Evolutionary conservation across 1,284 basidiomycete genomes (phyloP).

Genomic region (Wolfiporia cocos): DNA sequence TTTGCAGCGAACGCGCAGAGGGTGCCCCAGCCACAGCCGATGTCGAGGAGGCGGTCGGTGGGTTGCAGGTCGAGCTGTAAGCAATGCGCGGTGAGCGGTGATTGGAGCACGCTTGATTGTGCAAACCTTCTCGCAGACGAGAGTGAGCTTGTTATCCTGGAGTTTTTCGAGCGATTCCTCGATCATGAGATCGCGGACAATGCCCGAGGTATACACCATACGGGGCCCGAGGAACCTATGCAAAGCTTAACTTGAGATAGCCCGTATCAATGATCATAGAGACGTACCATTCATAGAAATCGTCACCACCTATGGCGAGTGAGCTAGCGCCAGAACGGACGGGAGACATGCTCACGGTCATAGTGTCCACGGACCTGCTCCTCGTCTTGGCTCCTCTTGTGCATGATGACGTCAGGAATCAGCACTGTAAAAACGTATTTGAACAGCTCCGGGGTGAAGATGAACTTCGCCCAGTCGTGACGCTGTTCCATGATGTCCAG

Average conservation of each 20-base stretch:
- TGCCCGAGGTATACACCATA: conserved; percentile 97
- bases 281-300: conserved; percentile 83
- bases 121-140: conserved; percentile 83
- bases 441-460: conserved; percentile 84
- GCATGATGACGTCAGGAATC: conserved; percentile 89
- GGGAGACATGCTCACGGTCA: conserved; percentile 76
- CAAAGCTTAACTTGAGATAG: conserved; percentile 3
- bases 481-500: conserved; percentile 92
- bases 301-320: conserved; percentile 62
- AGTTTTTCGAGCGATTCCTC: conserved; percentile 91
- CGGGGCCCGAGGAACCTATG: conserved; percentile 87
- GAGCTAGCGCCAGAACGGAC: no score
- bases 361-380: conserved; percentile 97
- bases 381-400: conserved; percentile 88
- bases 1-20: conserved; percentile 93
- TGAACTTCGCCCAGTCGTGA: conserved; percentile 94
- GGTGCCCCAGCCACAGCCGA: conserved; percentile 99
- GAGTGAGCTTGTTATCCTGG: conserved; percentile 96
- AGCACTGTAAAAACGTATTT: conserved; percentile 89
- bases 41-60: conserved; percentile 77
- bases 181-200: conserved; percentile 71
- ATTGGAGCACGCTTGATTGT: neutral
- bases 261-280: neutral
- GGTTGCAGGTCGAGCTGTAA: conserved; percentile 77
- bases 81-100: no score